Conservation (phyloP, 768 basidiomycete genomes). For the Postia placenta region DNA sequence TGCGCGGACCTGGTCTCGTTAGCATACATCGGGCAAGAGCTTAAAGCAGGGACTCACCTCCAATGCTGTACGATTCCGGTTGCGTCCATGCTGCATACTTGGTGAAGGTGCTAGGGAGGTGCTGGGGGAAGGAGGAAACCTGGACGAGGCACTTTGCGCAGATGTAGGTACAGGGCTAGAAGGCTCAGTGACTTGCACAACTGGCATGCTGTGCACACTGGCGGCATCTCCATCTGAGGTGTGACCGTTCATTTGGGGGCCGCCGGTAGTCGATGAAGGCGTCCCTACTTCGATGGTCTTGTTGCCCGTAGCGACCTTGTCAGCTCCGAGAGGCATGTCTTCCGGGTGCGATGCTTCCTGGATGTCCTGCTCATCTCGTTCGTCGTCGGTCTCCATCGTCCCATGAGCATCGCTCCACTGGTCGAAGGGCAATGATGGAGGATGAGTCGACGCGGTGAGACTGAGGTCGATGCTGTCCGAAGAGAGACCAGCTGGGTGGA, state of each 20-base stretch:
- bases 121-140: conserved; percentile 25
- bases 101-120: conserved; percentile 17
- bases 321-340: conserved; percentile 21
- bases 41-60: conserved; percentile 42
- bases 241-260: conserved; percentile 25
- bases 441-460: conserved; percentile 11
- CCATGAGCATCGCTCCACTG: conserved; percentile 33
- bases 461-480: conserved; percentile 20
- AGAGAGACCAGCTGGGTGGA: conserved; percentile 21
- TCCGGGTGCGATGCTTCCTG: conserved; percentile 16
- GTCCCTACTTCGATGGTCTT: conserved; percentile 25
- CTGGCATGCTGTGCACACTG: conserved; percentile 58
- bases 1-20: conserved; percentile 40
- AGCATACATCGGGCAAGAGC: neutral
- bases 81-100: conserved; percentile 12
- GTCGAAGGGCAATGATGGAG: conserved; percentile 25
- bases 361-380: conserved; percentile 24
- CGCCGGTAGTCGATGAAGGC: conserved; percentile 30
- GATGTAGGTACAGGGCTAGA: conserved; percentile 24
- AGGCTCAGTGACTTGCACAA: conserved; percentile 42
- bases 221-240: conserved; percentile 37
- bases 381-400: conserved; percentile 30
- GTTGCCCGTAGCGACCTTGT: conserved; percentile 18
- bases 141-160: conserved; percentile 24
- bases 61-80: conserved; percentile 44